A percentile compares a stretch with the other conserved stretches of the same genome.
These are phyloP conservation scores for Solanum rostratum DNA, from an alignment of 257 asterid genomes.

Conservation along the genomic window DNA sequence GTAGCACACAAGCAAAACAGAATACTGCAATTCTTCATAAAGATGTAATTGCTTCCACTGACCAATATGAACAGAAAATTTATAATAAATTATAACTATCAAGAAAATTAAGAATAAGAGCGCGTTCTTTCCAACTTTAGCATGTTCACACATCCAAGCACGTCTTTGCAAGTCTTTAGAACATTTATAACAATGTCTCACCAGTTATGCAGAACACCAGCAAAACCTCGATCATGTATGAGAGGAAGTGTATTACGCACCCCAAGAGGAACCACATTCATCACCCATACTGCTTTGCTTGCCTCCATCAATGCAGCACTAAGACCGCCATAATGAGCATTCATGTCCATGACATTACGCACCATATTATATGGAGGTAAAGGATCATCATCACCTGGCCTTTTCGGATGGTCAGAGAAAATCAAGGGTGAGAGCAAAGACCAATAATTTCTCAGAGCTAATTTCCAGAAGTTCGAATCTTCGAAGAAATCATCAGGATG, in stretches of 20 bases:
- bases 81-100: background rate
- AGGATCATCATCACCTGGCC: slow-evolving; percentile 96
- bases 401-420: slow-evolving; percentile 97
- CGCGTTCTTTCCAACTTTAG: background rate
- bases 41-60: background rate
- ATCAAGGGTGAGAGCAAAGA: slow-evolving; percentile 90
- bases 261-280: slow-evolving; percentile 85
- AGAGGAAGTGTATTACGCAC: slow-evolving; percentile 62
- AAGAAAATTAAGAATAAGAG: background rate
- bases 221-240: slow-evolving; percentile 64
- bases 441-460: slow-evolving; percentile 77
- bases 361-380: slow-evolving; percentile 88
- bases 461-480: slow-evolving; percentile 69
- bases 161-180: background rate
- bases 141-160: background rate
- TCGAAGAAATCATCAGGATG: slow-evolving; percentile 59
- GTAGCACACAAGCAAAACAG: background rate
- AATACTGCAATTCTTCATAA: background rate
- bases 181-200: slow-evolving; percentile 8
- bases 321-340: slow-evolving; percentile 77
- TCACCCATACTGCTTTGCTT: slow-evolving; percentile 79
- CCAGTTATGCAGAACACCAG: slow-evolving; percentile 86
- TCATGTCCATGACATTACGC: slow-evolving; percentile 95
- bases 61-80: background rate
- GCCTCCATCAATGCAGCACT: slow-evolving; percentile 62